Evolutionary conservation across 495 filamentous ascomycete genomes (phyloP), one percentile per base, ranked within the genome.

Genomic region (Elaphomyces granulatus): DNA sequence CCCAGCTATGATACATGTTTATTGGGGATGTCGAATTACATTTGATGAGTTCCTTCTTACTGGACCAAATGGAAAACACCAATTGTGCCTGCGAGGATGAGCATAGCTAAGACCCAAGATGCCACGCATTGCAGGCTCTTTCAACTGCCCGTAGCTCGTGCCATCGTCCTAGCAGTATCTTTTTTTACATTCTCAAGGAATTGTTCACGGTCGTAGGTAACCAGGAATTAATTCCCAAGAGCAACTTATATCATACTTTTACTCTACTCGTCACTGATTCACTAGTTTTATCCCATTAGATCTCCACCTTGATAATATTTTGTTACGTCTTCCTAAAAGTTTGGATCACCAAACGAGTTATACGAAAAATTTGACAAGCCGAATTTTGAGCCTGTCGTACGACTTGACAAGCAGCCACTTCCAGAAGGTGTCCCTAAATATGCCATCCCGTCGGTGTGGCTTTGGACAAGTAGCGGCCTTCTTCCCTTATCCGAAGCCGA

Each of bases 41-140:
- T n/a, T n/a, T 37, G 48, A 51, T 42, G 34, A 45, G 16, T 51
- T 52, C 23, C 20, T 20, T 18, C 6, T 52, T 15, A 16, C 34
- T 20, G 52, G 47, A 3, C 51, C 51, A 12, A 53, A 53, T 38
- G 51, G 45, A 8, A 36, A 21, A 4, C 51, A 56, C 41, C 36
- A 9, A 20, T 53, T 8, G 32, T 20, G 3, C 40, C 44, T 37
- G 47, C 39, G 20, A 35, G 34, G 21, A 40, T 33, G 21, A 45
- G 26, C 35, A 18, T 53, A 17, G 28, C 32, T 15, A 28, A 41
- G 17, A 17, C 44, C 2, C 38, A 28, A 32, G 46, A 41, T 9
- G 43, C 39, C 19, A 42, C 19, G 7, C 26, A 21, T 35, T 43
- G 15, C 28, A 33, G 38, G 12, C 42, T 46, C 15, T 51, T 51